These are phyloP conservation scores for Adansonia digitata DNA, from an alignment of 345 rosid species.

Conservation along the genomic window DNA sequence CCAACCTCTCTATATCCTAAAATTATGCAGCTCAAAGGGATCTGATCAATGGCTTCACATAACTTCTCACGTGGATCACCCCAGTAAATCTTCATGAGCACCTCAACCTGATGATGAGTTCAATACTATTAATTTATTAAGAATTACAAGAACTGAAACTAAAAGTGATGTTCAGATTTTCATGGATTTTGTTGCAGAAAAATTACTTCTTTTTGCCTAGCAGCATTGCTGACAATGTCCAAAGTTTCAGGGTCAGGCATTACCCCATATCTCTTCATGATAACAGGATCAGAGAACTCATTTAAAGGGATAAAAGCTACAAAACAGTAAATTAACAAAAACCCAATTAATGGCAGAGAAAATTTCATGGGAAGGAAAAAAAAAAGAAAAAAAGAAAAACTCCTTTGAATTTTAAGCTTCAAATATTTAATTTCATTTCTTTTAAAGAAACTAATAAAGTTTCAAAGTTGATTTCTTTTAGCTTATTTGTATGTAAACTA, in stretches of 20 bases:
- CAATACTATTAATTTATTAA: not conserved
- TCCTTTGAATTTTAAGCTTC: too few species aligned
- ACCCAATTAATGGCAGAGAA: not conserved
- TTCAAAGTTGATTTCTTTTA: not conserved
- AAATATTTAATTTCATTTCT: too few species aligned
- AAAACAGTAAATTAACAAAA: not conserved
- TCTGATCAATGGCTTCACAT: conserved; percentile 58
- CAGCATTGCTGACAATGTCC: conserved; percentile 6
- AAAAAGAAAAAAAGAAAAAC: too few species aligned
- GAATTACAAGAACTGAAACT: not conserved
- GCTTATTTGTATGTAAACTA: not conserved
- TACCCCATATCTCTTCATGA: conserved; percentile 7
- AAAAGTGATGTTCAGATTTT: not conserved
- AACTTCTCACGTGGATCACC: conserved; percentile 71
- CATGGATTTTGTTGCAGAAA: not conserved
- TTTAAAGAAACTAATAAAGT: too few species aligned
- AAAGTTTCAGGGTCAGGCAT: conserved; percentile 8
- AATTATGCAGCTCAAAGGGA: conserved; percentile 53
- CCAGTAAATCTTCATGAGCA: conserved; percentile 57
- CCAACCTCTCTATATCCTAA: conserved; percentile 72
- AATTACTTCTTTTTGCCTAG: not conserved
- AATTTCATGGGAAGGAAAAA: not conserved
- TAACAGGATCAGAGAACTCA: not conserved
- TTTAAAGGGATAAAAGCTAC: conserved; percentile 8
- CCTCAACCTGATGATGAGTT: conserved; percentile 14